Evolutionary conservation across 148 eudicot genomes (phyloP).

Genomic region (Vaccinium vitisidaea): DNA sequence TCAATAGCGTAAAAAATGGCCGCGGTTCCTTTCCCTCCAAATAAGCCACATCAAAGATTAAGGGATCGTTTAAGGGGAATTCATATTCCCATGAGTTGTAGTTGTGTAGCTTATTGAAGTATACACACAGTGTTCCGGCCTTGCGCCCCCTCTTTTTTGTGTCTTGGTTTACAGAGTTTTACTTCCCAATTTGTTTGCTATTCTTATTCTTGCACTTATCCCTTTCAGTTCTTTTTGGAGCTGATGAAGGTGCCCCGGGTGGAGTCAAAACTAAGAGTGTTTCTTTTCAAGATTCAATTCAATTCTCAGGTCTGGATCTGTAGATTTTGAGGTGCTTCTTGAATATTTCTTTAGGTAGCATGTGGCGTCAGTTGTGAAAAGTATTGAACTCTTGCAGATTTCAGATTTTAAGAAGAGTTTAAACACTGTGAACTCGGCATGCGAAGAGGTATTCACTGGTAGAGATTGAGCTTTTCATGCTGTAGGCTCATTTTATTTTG

Average conservation of each 20-base stretch:
- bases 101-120: not conserved
- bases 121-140: not conserved
- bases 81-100: not conserved
- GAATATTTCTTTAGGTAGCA: not conserved
- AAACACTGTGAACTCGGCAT: constrained; percentile 74
- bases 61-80: not conserved
- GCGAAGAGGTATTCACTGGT: constrained; percentile 63
- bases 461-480: constrained; percentile 22
- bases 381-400: constrained; percentile 44
- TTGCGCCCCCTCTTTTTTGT: not conserved
- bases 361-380: constrained; percentile 12
- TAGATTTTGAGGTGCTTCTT: not conserved
- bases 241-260: constrained; percentile 97
- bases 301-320: constrained; percentile 66
- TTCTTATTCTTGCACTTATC: constrained; percentile 13
- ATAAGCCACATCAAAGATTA: not conserved
- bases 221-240: constrained; percentile 83
- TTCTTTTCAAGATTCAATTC: constrained; percentile 93
- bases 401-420: constrained; percentile 76
- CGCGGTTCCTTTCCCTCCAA: not conserved
- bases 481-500: constrained; percentile 12
- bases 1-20: not conserved
- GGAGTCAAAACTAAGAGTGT: constrained; percentile 88
- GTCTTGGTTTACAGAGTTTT: constrained; percentile 7
- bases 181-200: not conserved